phyloP scores from a whole-genome alignment of 139 green algal species.

The Chlamydomonas sphaeroides region DNA sequence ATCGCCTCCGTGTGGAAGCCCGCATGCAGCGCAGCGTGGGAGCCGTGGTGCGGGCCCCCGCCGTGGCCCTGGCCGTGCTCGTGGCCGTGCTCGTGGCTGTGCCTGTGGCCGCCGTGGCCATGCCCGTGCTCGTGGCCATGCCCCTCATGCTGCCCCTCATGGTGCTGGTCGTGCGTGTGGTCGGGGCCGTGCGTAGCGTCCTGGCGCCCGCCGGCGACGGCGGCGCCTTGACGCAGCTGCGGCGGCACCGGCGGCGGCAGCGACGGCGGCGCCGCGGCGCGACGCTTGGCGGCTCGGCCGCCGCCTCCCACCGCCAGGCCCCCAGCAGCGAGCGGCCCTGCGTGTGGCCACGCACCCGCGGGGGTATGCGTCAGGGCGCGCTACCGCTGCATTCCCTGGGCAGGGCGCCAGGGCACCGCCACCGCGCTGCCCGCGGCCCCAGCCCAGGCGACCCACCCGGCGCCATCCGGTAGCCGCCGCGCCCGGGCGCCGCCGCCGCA shows the following conservation, averaged over 20 bases:
- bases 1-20: conserved; percentile 36
- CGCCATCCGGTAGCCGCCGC: neutral
- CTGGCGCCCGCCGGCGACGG: no score
- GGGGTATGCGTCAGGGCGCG: no score
- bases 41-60: neutral
- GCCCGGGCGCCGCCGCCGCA: neutral
- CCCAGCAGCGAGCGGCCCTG: neutral
- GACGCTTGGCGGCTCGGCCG: conserved; percentile 16
- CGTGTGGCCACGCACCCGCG: no score
- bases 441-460: conserved; percentile 12
- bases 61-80: neutral
- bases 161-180: neutral
- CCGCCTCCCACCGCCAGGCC: neutral
- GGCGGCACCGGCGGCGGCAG: neutral
- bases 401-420: no score
- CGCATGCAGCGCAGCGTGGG: conserved; percentile 16
- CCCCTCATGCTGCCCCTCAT: no score
- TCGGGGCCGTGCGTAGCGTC: neutral
- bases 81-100: neutral
- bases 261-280: neutral
- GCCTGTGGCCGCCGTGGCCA: neutral
- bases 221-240: no score
- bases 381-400: no score
- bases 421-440: no score
- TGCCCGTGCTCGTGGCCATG: neutral